Conservation (phyloP, 2,329 filamentous ascomycete species). For the Seiridium unicorne region DNA sequence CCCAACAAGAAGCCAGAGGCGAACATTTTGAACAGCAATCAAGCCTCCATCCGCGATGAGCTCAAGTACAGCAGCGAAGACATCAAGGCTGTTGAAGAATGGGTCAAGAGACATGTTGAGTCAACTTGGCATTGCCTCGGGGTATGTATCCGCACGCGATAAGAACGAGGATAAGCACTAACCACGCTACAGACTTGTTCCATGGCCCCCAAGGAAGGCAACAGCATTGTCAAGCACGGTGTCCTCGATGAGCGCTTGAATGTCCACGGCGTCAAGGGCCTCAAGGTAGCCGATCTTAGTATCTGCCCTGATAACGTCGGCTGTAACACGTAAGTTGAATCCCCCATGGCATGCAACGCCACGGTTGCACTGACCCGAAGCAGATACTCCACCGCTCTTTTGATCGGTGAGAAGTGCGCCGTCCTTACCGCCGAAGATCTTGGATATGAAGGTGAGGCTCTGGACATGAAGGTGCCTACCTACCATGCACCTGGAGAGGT, state of each 20-base stretch:
- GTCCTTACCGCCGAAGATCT: slow-evolving; percentile 70
- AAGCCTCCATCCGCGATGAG: slow-evolving; percentile 57
- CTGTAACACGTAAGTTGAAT: slow-evolving; percentile 57
- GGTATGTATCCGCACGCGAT: slow-evolving; percentile 30
- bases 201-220: slow-evolving; percentile 74
- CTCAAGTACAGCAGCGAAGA: slow-evolving; percentile 65
- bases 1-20: slow-evolving; percentile 47
- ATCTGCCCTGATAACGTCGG: slow-evolving; percentile 80
- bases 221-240: slow-evolving; percentile 77
- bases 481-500: slow-evolving; percentile 57
- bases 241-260: slow-evolving; percentile 76
- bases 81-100: slow-evolving; percentile 66
- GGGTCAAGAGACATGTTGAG: slow-evolving; percentile 71
- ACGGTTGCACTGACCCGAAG: neutral
- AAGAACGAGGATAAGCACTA: neutral
- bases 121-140: slow-evolving; percentile 69
- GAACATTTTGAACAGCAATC: slow-evolving; percentile 60
- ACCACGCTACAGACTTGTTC: slow-evolving; percentile 56
- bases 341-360: slow-evolving; percentile 9
- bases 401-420: slow-evolving; percentile 75
- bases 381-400: slow-evolving; percentile 66
- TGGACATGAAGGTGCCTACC: slow-evolving; percentile 74
- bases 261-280: slow-evolving; percentile 72
- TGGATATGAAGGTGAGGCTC: slow-evolving; percentile 67
- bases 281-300: slow-evolving; percentile 74